Conservation (phyloP, 1,284 basidiomycete species). For the Tylopilus orsonianus region DNA sequence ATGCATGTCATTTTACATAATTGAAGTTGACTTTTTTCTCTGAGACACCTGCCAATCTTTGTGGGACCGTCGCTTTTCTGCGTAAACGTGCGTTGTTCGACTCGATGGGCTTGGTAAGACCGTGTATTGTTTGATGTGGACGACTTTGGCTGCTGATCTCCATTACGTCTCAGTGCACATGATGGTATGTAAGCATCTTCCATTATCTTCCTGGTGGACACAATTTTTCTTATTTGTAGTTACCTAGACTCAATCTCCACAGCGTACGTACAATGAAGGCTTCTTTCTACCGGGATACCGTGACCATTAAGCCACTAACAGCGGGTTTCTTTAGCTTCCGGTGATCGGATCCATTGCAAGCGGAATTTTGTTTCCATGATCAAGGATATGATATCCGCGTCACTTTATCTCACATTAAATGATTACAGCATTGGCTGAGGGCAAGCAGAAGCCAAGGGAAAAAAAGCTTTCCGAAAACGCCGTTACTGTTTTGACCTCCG, state of each 20-base stretch:
- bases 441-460: conserved; percentile 5
- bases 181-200: conserved; percentile 14
- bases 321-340: conserved; percentile 18
- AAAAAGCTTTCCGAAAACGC: conserved; percentile 12
- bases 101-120: conserved; percentile 1
- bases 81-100: conserved; percentile 6
- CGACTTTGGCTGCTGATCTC: conserved; percentile 14
- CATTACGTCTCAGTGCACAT: conserved; percentile 14
- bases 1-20: conserved; percentile 4
- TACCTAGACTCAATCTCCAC: conserved; percentile 18
- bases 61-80: conserved; percentile 1
- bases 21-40: conserved; percentile 1
- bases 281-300: conserved; percentile 16
- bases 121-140: conserved; percentile 3
- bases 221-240: conserved; percentile 9
- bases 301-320: conserved; percentile 11
- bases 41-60: conserved; percentile 9
- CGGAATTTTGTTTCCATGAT: conserved; percentile 20
- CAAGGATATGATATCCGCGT: conserved; percentile 7
- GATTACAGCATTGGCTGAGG: conserved; percentile 24
- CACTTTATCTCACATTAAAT: conserved; percentile 25
- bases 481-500: conserved; percentile 12
- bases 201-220: conserved; percentile 3
- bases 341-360: conserved; percentile 22
- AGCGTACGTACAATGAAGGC: conserved; percentile 17